These are phyloP conservation scores for Alliaria petiolata DNA, from an alignment of 345 rosid species.

Conservation along the genomic window DNA sequence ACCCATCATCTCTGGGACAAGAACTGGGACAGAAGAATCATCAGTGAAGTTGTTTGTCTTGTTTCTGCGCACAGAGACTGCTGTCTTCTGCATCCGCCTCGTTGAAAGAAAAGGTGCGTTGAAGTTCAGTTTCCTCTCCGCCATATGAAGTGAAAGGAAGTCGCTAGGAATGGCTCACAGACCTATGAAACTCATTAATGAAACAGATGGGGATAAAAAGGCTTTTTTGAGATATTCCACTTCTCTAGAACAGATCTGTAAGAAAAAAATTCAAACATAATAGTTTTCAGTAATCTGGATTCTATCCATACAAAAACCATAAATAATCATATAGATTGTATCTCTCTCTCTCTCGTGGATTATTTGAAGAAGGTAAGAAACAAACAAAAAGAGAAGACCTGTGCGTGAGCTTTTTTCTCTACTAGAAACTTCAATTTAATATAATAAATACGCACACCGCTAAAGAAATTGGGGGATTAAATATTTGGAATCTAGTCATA, in stretches of 20 bases:
- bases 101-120: conserved; percentile 77
- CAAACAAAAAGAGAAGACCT: conserved; percentile 5
- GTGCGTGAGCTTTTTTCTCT: neutral
- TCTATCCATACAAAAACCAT: conserved; percentile 6
- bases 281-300: conserved; percentile 6
- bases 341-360: neutral
- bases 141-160: conserved; percentile 38
- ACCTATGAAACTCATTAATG: conserved; percentile 4
- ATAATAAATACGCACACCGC: neutral
- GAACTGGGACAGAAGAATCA: conserved; percentile 21
- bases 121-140: conserved; percentile 70
- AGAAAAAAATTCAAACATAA: neutral
- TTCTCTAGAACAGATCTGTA: neutral
- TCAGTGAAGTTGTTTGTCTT: conserved; percentile 4
- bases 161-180: conserved; percentile 13
- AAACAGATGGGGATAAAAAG: neutral
- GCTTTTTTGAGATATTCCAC: neutral
- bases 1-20: conserved; percentile 28
- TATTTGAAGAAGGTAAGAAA: neutral
- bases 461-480: neutral
- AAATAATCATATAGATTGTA: neutral
- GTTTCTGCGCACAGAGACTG: conserved; percentile 35
- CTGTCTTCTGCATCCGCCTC: conserved; percentile 48
- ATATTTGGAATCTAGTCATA: neutral
- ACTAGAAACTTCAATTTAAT: neutral